Base-by-base conservation (phyloP, 2,329 filamentous ascomycete species). In the Neofusicoccum laricinum region DNA sequence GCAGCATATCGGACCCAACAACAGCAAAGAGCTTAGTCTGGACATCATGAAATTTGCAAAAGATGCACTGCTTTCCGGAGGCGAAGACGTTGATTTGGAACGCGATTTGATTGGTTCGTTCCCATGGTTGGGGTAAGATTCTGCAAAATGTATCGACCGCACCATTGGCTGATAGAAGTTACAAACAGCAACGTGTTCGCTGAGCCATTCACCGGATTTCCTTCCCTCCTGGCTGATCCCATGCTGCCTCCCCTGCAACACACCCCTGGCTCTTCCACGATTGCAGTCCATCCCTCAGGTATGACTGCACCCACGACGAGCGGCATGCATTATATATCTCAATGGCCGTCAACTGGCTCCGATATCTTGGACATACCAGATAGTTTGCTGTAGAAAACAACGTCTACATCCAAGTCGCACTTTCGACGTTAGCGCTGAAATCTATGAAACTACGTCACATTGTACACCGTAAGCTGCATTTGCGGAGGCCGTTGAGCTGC, bases 21-120 rank as follows among this genome's bases (percentile, higher is more conserved):
- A 32, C 25, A 36, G 55, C 55, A 59, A 59, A 19, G 55, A 32
- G 10, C 30, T 59, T 1, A 59, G 55, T 12, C 30, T 59, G 4
- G 55, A 59, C n/a, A 46, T 59, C 19, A 59, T 59, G 55, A 45
- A 59, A n/a, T 32, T 59, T 6, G 55, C 55, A 21, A 59, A 59
- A 12, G 55, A 46, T 19, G 55, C 40, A 2, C n/a, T 59, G 8
- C n/a, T 30, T 15, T 59, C 40, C 3, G 25, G 55, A 2, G 41
- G 40, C 15, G 55, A 59, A 15, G 55, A 59, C 3, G 14, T 59
- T 5, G 30, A 21, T 1, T 21, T 43, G 41, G 55, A 46, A 30
- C 25, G 40, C 3, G 40, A 46, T 12, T 34, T 59, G 5, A 59
- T 40, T 2, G 55, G 17, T 2, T 32, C 32, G 3, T 59, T 59